Conservation (phyloP, 2,329 filamentous ascomycete genomes). For the Xylaria sp. region DNA sequence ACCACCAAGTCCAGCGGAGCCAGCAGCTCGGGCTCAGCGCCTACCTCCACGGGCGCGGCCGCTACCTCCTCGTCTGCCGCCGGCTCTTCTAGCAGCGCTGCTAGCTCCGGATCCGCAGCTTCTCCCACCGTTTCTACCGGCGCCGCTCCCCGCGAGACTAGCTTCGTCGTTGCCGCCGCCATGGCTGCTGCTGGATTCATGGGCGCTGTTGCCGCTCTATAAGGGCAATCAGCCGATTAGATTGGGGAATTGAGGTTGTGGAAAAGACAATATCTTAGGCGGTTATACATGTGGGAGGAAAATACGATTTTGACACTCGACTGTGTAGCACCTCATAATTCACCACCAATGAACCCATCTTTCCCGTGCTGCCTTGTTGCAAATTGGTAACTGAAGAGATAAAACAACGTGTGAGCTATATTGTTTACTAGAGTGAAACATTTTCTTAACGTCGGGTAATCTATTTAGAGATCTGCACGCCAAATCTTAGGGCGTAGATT, state of each 20-base stretch:
- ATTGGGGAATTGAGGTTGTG: background rate
- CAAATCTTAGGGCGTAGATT: background rate
- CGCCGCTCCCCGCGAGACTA: constrained; percentile 40
- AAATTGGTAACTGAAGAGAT: background rate
- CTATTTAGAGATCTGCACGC: background rate
- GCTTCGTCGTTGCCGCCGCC: constrained; percentile 37
- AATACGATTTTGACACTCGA: background rate
- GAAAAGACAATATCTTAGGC: background rate
- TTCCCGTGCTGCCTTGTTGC: background rate
- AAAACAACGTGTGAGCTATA: background rate
- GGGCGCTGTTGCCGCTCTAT: constrained; percentile 40
- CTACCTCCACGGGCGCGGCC: background rate
- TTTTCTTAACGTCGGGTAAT: background rate
- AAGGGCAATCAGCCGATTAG: constrained; percentile 5
- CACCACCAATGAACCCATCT: background rate
- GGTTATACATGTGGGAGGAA: background rate
- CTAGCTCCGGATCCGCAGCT: constrained; percentile 17
- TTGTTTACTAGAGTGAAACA: background rate
- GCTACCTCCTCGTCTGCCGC: background rate
- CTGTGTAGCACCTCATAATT: background rate
- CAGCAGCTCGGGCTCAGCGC: background rate
- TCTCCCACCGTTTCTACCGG: constrained; percentile 16
- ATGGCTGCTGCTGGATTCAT: constrained; percentile 39
- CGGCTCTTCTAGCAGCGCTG: background rate
- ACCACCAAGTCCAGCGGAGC: background rate